These are phyloP conservation scores for Pseudogymnoascus sp. DNA, from an alignment of 2,329 filamentous ascomycete genomes.

Conservation along the genomic window DNA sequence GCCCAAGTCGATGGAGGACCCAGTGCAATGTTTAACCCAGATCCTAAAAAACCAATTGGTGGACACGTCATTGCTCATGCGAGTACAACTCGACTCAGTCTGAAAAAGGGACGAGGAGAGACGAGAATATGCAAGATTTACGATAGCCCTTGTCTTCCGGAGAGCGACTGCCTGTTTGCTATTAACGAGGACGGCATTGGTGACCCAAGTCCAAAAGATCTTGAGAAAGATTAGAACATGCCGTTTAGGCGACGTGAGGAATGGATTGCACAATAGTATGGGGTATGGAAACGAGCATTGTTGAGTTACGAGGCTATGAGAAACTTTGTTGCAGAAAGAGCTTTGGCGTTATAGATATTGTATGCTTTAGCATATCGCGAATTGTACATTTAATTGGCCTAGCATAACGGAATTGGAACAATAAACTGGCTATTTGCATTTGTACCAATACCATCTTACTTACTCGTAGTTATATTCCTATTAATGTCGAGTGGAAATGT, in stretches of 20 bases:
- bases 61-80: constrained; percentile 98
- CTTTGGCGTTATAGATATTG: constrained; percentile 8
- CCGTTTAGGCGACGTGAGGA: neutral
- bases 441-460: neutral
- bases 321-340: constrained; percentile 1
- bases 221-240: constrained; percentile 62
- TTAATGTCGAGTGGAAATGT: constrained; percentile 14
- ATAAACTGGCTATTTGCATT: neutral
- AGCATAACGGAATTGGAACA: constrained; percentile 4
- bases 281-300: constrained; percentile 1
- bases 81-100: constrained; percentile 84
- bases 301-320: constrained; percentile 8
- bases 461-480: neutral
- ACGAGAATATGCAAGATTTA: constrained; percentile 99
- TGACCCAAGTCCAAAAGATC: constrained; percentile 89
- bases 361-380: neutral
- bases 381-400: constrained; percentile 6
- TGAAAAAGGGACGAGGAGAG: constrained; percentile 93
- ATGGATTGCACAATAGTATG: neutral
- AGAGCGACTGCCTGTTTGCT: constrained; percentile 93
- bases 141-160: constrained; percentile 91
- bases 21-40: constrained; percentile 97
- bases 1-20: constrained; percentile 96
- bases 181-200: constrained; percentile 97
- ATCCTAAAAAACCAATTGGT: constrained; percentile 97